These are phyloP conservation scores for Cornus controversa DNA, from an alignment of 148 eudicot species.

Conservation along the genomic window DNA sequence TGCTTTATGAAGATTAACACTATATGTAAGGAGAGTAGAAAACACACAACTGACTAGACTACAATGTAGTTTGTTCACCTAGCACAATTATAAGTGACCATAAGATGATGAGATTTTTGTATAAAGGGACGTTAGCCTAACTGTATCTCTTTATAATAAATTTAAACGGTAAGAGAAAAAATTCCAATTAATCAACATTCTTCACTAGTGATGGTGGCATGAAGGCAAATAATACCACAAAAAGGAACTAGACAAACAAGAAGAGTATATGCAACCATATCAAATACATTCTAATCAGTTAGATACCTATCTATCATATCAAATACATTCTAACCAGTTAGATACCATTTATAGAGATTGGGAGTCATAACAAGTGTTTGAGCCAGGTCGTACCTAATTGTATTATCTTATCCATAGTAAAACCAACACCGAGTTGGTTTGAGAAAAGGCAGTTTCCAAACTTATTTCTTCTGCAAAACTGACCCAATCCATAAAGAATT, in stretches of 20 bases:
- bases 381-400: no score
- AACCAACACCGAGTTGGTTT: no score
- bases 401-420: no score
- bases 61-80: neutral
- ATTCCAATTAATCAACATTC: neutral
- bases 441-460: no score
- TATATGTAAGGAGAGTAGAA: neutral
- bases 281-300: neutral
- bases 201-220: neutral
- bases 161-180: neutral
- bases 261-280: neutral
- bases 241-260: neutral
- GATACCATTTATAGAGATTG: neutral
- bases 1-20: neutral
- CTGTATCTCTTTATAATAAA: neutral
- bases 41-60: neutral
- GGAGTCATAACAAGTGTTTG: no score
- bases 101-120: neutral
- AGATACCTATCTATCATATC: neutral
- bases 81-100: neutral
- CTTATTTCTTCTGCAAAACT: no score
- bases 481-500: no score
- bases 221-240: neutral
- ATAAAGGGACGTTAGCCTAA: neutral
- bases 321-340: neutral